phyloP scores from a whole-genome alignment of 176 grass and related monocot genomes.

The Stipa capillata region DNA sequence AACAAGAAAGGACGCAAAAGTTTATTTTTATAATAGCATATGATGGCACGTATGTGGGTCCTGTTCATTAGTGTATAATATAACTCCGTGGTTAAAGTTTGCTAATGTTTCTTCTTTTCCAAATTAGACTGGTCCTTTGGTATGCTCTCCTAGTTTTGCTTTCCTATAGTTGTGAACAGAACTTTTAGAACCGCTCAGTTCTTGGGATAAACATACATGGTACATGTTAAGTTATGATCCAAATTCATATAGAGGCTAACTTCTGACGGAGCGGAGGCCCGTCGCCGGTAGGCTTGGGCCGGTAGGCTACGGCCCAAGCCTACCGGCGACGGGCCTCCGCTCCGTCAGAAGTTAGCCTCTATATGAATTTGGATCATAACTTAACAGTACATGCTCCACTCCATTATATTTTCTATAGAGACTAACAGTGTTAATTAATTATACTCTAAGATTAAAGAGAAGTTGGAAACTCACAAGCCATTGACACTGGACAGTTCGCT shows the following conservation, averaged over 20 bases:
- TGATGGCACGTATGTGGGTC: neutral
- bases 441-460: neutral
- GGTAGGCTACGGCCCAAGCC: no score
- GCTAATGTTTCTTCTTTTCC: neutral
- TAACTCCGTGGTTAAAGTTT: neutral
- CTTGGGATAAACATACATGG: neutral
- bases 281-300: no score
- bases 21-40: neutral
- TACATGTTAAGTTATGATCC: no score
- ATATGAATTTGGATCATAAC: no score
- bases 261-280: no score
- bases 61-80: neutral
- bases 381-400: neutral
- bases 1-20: no score
- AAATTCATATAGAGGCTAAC: no score
- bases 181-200: neutral
- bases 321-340: no score
- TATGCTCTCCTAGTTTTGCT: neutral
- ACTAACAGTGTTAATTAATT: neutral
- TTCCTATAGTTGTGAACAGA: neutral
- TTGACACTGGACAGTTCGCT: no score
- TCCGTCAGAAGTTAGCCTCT: no score
- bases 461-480: no score
- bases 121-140: neutral
- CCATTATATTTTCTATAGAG: neutral